phyloP scores from a whole-genome alignment of 2,329 filamentous ascomycete genomes.

The Colletotrichum sojae region DNA sequence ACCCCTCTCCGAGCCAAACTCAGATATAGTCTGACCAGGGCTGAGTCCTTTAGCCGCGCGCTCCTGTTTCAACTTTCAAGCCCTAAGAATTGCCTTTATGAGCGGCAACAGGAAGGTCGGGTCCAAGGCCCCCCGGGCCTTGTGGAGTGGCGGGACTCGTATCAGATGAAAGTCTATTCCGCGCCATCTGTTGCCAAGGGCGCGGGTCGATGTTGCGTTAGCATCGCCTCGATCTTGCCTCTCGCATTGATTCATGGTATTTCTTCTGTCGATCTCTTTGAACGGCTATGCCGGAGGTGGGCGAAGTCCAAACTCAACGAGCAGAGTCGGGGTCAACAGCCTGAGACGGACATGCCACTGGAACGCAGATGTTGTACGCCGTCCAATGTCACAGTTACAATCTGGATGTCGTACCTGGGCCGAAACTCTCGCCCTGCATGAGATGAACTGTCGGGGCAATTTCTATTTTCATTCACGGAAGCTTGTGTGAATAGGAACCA shows the following conservation, averaged over 20 bases:
- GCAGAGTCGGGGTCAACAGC: neutral
- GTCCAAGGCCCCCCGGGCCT: too few relatives aligned
- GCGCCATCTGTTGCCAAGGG: neutral
- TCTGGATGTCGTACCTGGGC: neutral
- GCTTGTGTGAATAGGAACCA: neutral
- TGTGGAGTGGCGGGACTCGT: neutral
- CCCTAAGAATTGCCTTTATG: neutral
- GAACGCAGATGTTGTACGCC: neutral
- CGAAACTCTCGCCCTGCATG: neutral
- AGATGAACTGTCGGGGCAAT: neutral
- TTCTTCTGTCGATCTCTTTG: neutral
- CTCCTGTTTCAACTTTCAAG: neutral
- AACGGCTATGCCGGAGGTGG: neutral
- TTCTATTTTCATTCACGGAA: neutral
- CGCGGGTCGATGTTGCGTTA: neutral
- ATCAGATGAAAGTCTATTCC: slow-evolving; percentile 3
- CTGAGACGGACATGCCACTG: neutral
- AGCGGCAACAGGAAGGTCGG: neutral
- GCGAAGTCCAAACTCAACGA: neutral
- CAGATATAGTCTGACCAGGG: neutral
- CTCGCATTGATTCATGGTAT: neutral
- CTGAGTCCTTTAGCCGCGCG: neutral
- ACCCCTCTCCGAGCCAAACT: neutral
- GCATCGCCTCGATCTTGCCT: neutral
- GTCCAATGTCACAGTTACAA: neutral